Evolutionary conservation across 2,329 filamentous ascomycete genomes (phyloP).

Genomic region (Xylogone sp.): DNA sequence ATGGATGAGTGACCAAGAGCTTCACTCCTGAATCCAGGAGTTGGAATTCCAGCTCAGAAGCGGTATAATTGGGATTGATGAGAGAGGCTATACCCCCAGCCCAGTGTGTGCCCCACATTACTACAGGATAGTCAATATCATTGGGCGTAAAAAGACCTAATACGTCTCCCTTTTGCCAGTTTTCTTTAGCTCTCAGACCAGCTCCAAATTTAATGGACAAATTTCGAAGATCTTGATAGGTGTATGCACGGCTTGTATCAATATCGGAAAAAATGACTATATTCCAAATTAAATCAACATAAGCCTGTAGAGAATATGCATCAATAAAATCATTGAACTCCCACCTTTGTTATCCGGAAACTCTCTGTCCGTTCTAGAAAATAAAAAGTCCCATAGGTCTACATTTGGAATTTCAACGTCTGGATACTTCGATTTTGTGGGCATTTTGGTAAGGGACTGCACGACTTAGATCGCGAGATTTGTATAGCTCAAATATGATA

Average conservation of each 20-base stretch:
- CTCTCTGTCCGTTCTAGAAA: constrained; percentile 59
- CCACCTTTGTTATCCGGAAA: constrained; percentile 70
- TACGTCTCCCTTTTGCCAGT: constrained; percentile 77
- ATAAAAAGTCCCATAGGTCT: constrained; percentile 74
- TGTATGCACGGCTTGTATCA: constrained; percentile 63
- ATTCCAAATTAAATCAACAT: constrained; percentile 2
- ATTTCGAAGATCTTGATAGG: constrained; percentile 58
- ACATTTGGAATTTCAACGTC: constrained; percentile 64
- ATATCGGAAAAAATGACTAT: constrained; percentile 63
- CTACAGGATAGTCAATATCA: constrained; percentile 69
- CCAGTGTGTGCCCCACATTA: constrained; percentile 76
- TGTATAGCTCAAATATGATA: too few relatives aligned
- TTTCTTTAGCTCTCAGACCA: constrained; percentile 66
- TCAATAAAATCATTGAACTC: not conserved
- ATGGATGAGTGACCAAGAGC: constrained; percentile 66
- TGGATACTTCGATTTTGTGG: constrained; percentile 55
- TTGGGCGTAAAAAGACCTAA: constrained; percentile 79
- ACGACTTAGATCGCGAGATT: too few relatives aligned
- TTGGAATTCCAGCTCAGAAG: constrained; percentile 78
- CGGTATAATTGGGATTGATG: constrained; percentile 80
- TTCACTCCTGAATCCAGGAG: constrained; percentile 70
- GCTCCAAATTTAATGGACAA: constrained; percentile 68
- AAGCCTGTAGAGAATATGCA: constrained; percentile 20
- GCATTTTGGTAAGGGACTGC: too few relatives aligned
- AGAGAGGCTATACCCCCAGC: constrained; percentile 73